phyloP scores from a whole-genome alignment of 176 grass and related monocot genomes.

The Avena sativa region DNA sequence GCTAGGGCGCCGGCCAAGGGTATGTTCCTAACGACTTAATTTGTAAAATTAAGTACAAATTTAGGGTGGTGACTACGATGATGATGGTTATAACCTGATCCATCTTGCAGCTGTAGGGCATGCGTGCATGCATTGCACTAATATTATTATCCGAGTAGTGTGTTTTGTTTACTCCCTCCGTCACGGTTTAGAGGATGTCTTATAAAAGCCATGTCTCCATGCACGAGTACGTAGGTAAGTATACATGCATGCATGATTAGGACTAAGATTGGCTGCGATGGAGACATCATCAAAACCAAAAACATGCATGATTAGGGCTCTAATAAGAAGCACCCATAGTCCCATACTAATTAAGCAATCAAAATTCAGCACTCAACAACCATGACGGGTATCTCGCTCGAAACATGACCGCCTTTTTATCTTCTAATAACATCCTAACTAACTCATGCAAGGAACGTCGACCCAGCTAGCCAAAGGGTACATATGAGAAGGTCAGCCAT shows the following conservation, averaged over 20 bases:
- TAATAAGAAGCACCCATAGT: background rate
- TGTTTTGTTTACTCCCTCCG: background rate
- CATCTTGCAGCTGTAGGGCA: background rate
- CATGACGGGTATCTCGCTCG: background rate
- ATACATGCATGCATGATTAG: background rate
- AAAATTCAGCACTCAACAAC: background rate
- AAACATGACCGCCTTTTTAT: background rate
- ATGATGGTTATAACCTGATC: background rate
- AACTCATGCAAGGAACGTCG: background rate
- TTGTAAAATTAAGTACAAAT: background rate
- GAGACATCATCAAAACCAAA: too few species aligned
- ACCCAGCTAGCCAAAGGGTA: background rate
- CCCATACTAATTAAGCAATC: background rate
- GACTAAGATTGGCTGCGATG: too few species aligned
- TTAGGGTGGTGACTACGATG: background rate
- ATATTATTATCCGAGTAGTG: background rate
- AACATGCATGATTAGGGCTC: background rate
- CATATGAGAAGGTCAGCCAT: conserved; percentile 51
- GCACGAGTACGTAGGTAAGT: too few species aligned
- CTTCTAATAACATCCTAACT: conserved; percentile 1
- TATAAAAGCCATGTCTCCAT: too few species aligned
- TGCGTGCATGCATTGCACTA: too few species aligned
- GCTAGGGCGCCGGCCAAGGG: too few species aligned
- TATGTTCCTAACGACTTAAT: too few species aligned
- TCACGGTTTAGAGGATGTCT: too few species aligned